These are phyloP conservation scores for Neofusicoccum umdonicola DNA, from an alignment of 2,329 filamentous ascomycete genomes.

Conservation along the genomic window DNA sequence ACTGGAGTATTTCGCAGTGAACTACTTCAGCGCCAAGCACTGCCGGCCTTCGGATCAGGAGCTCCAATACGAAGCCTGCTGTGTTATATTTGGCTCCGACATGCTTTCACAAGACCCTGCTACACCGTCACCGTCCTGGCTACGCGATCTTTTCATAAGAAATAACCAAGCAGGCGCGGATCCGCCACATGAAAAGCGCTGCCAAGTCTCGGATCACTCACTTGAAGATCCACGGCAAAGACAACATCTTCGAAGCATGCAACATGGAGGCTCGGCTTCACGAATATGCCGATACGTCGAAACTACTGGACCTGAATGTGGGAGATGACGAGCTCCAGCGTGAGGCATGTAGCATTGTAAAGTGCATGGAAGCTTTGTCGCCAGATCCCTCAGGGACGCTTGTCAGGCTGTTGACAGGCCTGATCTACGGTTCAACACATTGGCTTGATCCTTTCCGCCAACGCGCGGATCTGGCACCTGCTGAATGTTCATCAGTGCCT, in stretches of 20 bases:
- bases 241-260: too few species aligned
- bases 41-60: slow-evolving; percentile 22
- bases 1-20: background rate
- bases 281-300: too few species aligned
- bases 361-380: too few species aligned
- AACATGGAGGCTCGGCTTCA: too few species aligned
- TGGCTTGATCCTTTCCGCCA: background rate
- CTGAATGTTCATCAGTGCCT: background rate
- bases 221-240: slow-evolving; percentile 15
- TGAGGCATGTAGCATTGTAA: too few species aligned
- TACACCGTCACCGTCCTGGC: slow-evolving; percentile 21
- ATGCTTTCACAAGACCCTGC: slow-evolving; percentile 7
- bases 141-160: slow-evolving; percentile 28
- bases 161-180: slow-evolving; percentile 23
- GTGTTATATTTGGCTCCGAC: slow-evolving; percentile 29
- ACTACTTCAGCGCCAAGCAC: background rate
- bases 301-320: too few species aligned
- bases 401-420: background rate
- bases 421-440: background rate
- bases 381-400: too few species aligned
- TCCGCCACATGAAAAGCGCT: slow-evolving; percentile 23
- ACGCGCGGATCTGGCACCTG: background rate
- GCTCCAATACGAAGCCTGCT: slow-evolving; percentile 29
- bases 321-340: too few species aligned
- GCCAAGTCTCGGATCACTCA: slow-evolving; percentile 23